phyloP scores from a whole-genome alignment of 164 flowering plant species.

The Vitis riparia region DNA sequence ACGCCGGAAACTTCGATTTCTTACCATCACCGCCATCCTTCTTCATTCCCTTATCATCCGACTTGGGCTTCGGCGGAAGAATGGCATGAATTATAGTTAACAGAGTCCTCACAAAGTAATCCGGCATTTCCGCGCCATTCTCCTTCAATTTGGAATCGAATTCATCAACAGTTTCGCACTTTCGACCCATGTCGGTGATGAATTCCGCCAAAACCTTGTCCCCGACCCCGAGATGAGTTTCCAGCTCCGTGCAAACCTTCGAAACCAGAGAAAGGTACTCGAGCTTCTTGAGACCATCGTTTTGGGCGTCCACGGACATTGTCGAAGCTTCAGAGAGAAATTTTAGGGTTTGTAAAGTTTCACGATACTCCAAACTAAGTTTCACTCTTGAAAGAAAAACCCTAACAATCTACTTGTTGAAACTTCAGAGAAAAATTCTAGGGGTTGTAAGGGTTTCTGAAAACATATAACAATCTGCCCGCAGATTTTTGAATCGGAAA shows the following conservation, averaged over 20 bases:
- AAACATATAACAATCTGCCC: no score
- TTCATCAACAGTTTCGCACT: constrained; percentile 57
- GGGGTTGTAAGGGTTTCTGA: no score
- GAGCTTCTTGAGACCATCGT: constrained; percentile 60
- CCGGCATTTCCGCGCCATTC: constrained; percentile 84
- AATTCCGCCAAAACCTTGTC: constrained; percentile 91
- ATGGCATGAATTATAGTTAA: constrained; percentile 82
- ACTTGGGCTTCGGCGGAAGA: constrained; percentile 53
- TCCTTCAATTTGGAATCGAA: constrained; percentile 73
- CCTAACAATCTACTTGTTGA: no score
- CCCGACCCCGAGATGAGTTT: constrained; percentile 66
- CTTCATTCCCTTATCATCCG: constrained; percentile 19
- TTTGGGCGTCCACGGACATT: constrained; percentile 2
- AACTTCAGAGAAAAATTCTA: no score
- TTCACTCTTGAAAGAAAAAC: no score
- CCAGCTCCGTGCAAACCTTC: constrained; percentile 83
- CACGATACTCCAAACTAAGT: no score
- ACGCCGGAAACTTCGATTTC: constrained; percentile 37
- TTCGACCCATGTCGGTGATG: constrained; percentile 67
- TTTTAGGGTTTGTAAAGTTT: no score
- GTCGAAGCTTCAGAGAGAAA: neutral
- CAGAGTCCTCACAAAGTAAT: constrained; percentile 80
- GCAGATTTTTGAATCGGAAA: no score
- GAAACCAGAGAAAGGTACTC: constrained; percentile 86
- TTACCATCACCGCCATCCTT: constrained; percentile 24